A percentile compares a stretch with the other conserved stretches of the same genome.
Conservation (phyloP, 2,329 filamentous ascomycete species). For the Penicillium sp. region DNA sequence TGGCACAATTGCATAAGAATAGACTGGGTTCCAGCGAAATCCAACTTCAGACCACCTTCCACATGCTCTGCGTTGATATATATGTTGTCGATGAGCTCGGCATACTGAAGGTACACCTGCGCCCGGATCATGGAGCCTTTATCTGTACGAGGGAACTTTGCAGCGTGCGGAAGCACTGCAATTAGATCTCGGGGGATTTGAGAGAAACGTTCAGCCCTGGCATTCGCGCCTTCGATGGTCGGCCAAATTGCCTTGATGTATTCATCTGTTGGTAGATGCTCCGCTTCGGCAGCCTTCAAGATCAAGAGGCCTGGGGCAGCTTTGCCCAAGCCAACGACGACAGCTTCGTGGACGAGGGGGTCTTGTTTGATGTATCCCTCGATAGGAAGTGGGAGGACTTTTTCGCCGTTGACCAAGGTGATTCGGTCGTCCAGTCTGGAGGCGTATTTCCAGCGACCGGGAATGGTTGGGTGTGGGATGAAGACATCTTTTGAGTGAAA, state of each 20-base stretch:
- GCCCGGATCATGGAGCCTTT: constrained; percentile 51
- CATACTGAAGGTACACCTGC: constrained; percentile 45
- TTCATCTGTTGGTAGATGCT: constrained; percentile 26
- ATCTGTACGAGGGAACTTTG: constrained; percentile 47
- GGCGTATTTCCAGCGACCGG: constrained; percentile 31
- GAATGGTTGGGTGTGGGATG: constrained; percentile 27
- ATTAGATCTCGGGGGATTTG: constrained; percentile 43
- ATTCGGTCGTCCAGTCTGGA: constrained; percentile 32
- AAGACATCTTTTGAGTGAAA: constrained; percentile 34
- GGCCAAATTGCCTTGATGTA: constrained; percentile 38
- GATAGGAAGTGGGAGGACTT: constrained; percentile 31
- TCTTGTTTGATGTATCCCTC: constrained; percentile 32
- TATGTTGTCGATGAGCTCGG: constrained; percentile 39
- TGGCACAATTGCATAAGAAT: constrained; percentile 29
- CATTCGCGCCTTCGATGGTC: constrained; percentile 37
- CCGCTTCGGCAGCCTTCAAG: constrained; percentile 22
- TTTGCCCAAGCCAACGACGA: constrained; percentile 27
- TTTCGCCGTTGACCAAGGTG: constrained; percentile 32
- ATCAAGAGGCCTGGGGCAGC: constrained; percentile 28
- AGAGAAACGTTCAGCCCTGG: constrained; percentile 40
- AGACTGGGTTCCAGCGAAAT: constrained; percentile 28
- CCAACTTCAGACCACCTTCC: constrained; percentile 28
- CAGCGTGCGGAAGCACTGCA: constrained; percentile 29
- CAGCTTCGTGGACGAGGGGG: constrained; percentile 28
- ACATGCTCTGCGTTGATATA: constrained; percentile 20